Base-by-base conservation (phyloP, 768 basidiomycete genomes). In the Mycena galericulata region DNA sequence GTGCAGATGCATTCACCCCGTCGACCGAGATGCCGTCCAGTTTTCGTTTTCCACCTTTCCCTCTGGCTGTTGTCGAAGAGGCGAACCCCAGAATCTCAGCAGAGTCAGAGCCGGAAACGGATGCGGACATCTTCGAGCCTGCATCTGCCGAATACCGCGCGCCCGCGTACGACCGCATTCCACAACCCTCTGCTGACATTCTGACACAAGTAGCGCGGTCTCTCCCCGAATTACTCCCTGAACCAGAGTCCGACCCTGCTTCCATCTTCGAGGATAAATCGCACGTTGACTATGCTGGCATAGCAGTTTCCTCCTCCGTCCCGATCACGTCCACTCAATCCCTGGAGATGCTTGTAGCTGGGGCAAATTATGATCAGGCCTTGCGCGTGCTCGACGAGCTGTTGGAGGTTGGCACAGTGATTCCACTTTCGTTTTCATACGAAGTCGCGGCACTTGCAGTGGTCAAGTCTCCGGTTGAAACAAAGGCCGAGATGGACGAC, bases 331-430 rank as follows among this genome's bases (percentile, higher is more conserved):
- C 32, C 17, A 70, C 24, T 74, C 82, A 14, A 75, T 83, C 15
- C 64, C 69, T 41, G 49, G 73, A 26, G 75, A 41, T 47, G 14
- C 77, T 84, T 4, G 76, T 85, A 4, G 64, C 71, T 20, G 46
- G 72, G 8, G 75, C 72, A 20, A 72, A 79, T 9, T 80, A 74
- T 32, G 74, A 74, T 9, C 75, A 80, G n/a, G 80, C 82, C 3
- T 62, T 74, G 29, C 60, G 68, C 24, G 69, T 88, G 8, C 80
- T 81, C 26, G 73, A 77, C 43, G 85, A 86, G 70, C 69, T 89
- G 67, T 58, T 77, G 14, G 73, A 78, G 7, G 74, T 80, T 62
- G 80, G 81, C 18, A 68, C 82, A 15, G 68, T 74, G 10, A 84
- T 89, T 54, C 76, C 77, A 4, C 78, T 69, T 9, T 71, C 83